phyloP scores from a whole-genome alignment of 306 rosid species.

The Gleditsia sinensis region DNA sequence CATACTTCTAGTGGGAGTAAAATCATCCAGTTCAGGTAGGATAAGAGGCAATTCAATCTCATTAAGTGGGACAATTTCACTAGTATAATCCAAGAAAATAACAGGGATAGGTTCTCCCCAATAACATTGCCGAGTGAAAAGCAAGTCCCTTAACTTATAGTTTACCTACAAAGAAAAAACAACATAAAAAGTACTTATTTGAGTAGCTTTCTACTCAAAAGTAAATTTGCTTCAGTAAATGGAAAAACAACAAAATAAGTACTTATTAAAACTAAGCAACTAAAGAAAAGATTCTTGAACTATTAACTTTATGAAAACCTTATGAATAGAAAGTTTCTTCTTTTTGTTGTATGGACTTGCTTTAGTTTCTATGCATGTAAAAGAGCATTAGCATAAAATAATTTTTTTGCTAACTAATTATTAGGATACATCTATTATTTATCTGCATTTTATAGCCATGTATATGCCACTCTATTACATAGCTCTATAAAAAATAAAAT shows the following conservation, averaged over 20 bases:
- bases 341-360: not conserved
- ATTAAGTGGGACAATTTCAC: conserved; percentile 68
- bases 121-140: conserved; percentile 97
- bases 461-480: not conserved
- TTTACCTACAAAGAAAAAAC: conserved; percentile 65
- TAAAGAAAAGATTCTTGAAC: conserved; percentile 7
- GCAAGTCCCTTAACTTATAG: conserved; percentile 98
- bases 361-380: conserved; percentile 8
- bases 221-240: too few species aligned
- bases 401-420: not conserved
- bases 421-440: not conserved
- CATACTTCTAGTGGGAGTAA: conserved; percentile 93
- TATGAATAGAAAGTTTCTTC: not conserved
- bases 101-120: conserved; percentile 99
- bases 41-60: conserved; percentile 87
- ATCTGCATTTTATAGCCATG: conserved; percentile 9
- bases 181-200: too few species aligned
- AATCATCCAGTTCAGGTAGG: conserved; percentile 95
- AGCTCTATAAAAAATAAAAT: conserved; percentile 20
- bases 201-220: too few species aligned
- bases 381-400: conserved; percentile 5
- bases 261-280: conserved; percentile 15
- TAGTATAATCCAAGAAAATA: conserved; percentile 70
- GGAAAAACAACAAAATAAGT: too few species aligned
- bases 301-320: conserved; percentile 15